Evolutionary conservation across 140 eudicot genomes (phyloP).

Genomic region (Erigeron philadelphicus): DNA sequence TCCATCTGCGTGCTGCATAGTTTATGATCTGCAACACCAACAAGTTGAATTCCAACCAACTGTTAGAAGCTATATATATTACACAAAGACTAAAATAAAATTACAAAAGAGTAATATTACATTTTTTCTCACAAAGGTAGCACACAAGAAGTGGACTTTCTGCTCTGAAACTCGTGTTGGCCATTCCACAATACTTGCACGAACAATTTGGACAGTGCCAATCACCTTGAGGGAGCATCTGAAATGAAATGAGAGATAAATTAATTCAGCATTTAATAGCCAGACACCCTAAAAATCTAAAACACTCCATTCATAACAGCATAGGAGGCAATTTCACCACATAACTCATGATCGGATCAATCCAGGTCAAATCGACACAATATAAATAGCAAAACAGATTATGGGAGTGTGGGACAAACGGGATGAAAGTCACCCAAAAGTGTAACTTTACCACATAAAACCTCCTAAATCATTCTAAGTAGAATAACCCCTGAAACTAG

Average conservation of each 20-base stretch:
- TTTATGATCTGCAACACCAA: conserved; percentile 58
- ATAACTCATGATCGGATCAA: conserved; percentile 4
- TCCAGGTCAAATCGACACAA: neutral
- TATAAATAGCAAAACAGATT: neutral
- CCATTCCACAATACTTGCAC: conserved; percentile 75
- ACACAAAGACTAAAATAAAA: neutral
- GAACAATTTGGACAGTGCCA: conserved; percentile 97
- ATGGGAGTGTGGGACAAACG: neutral
- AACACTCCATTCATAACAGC: conserved; percentile 24
- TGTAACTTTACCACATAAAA: conserved; percentile 11
- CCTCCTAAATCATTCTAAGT: conserved; percentile 1
- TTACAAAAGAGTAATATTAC: conserved; percentile 33
- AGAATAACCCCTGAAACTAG: too few relatives aligned
- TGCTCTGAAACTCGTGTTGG: conserved; percentile 30
- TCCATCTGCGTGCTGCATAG: conserved; percentile 54
- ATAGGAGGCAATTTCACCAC: conserved; percentile 5
- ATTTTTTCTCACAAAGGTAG: conserved; percentile 76
- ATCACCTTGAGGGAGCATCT: conserved; percentile 95
- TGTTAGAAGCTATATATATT: neutral
- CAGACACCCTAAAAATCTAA: neutral
- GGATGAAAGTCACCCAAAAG: conserved; percentile 7
- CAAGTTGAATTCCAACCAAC: conserved; percentile 11
- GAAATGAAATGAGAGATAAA: conserved; percentile 34
- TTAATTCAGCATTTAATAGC: conserved; percentile 12
- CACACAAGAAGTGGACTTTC: conserved; percentile 49